Evolutionary conservation across 805 yeast genomes (phyloP).

Genomic region (Yarrowia sp.): DNA sequence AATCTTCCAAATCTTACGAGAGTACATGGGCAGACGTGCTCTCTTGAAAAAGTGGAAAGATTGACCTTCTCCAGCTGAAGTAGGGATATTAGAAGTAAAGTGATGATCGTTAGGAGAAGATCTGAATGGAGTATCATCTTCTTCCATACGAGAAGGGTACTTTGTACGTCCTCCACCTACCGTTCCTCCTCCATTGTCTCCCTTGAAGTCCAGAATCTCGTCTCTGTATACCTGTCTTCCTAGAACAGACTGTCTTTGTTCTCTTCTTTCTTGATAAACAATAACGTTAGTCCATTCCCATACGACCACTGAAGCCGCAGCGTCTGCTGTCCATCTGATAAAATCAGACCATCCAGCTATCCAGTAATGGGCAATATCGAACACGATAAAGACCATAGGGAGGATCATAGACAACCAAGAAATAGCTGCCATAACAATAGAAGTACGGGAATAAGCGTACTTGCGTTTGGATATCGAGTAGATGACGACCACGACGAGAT

Average conservation of each 20-base stretch:
- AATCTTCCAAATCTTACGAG: constrained; percentile 25
- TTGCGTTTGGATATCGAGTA: constrained; percentile 44
- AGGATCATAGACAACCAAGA: constrained; percentile 43
- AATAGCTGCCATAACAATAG: constrained; percentile 51
- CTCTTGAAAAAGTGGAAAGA: constrained; percentile 6
- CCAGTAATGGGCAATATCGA: constrained; percentile 44
- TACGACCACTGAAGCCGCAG: constrained; percentile 51
- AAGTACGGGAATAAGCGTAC: constrained; percentile 48
- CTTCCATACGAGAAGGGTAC: constrained; percentile 23
- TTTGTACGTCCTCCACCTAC: neutral
- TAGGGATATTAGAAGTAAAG: constrained; percentile 23
- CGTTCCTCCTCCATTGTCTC: constrained; percentile 27
- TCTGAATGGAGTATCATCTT: constrained; percentile 5
- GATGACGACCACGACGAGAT: constrained; percentile 41
- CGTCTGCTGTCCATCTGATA: constrained; percentile 48
- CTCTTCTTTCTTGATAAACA: constrained; percentile 48
- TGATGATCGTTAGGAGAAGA: constrained; percentile 22
- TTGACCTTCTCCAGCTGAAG: constrained; percentile 11
- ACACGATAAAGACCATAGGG: constrained; percentile 42
- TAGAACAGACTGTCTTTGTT: constrained; percentile 56
- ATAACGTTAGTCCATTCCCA: constrained; percentile 70
- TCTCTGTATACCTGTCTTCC: constrained; percentile 59
- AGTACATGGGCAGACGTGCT: constrained; percentile 4
- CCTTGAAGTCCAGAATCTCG: constrained; percentile 24
- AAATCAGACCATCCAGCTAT: constrained; percentile 52